Evolutionary conservation across 2,329 filamentous ascomycete species (phyloP).

Genomic region (Graphilbum sp.): DNA sequence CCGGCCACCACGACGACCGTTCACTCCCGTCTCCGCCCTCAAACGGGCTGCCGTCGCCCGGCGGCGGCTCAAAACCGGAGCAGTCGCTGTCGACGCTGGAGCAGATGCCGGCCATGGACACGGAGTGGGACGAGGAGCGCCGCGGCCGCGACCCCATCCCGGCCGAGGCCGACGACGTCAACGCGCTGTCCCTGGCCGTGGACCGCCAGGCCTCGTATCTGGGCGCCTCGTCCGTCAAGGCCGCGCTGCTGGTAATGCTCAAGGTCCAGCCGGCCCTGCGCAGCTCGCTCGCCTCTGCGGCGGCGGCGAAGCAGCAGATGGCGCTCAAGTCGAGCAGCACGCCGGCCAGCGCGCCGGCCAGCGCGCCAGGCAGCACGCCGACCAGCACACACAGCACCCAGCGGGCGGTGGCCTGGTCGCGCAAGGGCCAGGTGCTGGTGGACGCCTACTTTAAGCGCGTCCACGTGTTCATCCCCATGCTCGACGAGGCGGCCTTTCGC

Average conservation of each 20-base stretch:
- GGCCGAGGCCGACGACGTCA: conserved; percentile 54
- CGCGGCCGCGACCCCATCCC: conserved; percentile 37
- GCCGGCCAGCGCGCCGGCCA: conserved; percentile 29
- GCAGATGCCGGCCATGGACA: conserved; percentile 48
- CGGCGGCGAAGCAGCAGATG: too few relatives aligned
- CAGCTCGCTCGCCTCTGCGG: conserved; percentile 24
- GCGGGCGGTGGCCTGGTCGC: conserved; percentile 43
- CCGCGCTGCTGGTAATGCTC: conserved; percentile 55
- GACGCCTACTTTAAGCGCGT: conserved; percentile 63
- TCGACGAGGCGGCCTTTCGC: conserved; percentile 56
- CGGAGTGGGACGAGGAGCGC: conserved; percentile 51
- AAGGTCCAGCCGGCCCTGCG: conserved; percentile 33
- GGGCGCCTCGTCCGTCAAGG: conserved; percentile 60
- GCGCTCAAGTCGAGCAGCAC: conserved; percentile 26
- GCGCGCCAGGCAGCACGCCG: conserved; percentile 25
- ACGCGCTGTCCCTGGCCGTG: conserved; percentile 44
- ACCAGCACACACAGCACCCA: conserved; percentile 5
- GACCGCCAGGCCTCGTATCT: conserved; percentile 50
- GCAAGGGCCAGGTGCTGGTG: conserved; percentile 51
- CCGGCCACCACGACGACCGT: conserved; percentile 25
- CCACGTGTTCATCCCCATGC: conserved; percentile 56
- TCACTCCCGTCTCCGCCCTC: conserved; percentile 34
- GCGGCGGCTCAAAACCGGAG: conserved; percentile 33
- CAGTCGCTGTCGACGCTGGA: conserved; percentile 38
- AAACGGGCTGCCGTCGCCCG: conserved; percentile 30